Percentiles rank a stretch among this genome's conserved stretches.
phyloP scores from a whole-genome alignment of 805 yeast species.

The Kodamaea leandrae region DNA sequence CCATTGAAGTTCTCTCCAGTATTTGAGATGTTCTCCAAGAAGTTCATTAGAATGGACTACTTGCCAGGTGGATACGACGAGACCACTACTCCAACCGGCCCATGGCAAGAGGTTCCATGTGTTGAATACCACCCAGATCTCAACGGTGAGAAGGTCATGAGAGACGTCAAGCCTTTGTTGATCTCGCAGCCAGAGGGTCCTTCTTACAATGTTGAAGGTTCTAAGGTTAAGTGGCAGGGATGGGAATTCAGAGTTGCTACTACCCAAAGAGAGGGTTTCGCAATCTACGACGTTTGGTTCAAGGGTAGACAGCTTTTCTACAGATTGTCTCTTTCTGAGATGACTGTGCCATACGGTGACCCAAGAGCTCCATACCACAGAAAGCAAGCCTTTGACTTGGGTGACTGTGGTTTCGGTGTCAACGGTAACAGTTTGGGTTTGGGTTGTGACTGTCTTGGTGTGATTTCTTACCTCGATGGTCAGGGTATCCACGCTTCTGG shows the following conservation, averaged over 20 bases:
- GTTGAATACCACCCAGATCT: constrained; percentile 76
- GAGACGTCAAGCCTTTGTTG: constrained; percentile 68
- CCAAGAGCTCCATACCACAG: constrained; percentile 81
- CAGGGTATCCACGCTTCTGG: constrained; percentile 56
- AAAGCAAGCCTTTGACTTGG: constrained; percentile 84
- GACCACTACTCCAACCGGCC: constrained; percentile 52
- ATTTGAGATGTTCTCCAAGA: constrained; percentile 56
- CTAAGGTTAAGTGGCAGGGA: constrained; percentile 73
- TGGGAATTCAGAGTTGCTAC: constrained; percentile 76
- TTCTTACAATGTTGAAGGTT: constrained; percentile 57
- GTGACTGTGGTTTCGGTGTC: constrained; percentile 81
- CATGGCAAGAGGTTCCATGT: constrained; percentile 58
- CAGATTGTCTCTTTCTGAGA: constrained; percentile 71
- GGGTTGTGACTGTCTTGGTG: constrained; percentile 84
- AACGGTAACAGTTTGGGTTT: constrained; percentile 64
- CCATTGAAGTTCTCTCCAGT: constrained; percentile 76
- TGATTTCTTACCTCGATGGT: constrained; percentile 70
- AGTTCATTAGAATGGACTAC: constrained; percentile 69
- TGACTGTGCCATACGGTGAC: constrained; percentile 88
- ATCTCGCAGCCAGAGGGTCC: constrained; percentile 79
- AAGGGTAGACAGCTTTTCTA: constrained; percentile 75
- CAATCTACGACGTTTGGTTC: constrained; percentile 66
- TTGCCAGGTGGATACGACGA: constrained; percentile 72
- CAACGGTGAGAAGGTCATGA: constrained; percentile 46
- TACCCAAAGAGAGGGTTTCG: constrained; percentile 77